Evolutionary conservation across 2,329 filamentous ascomycete genomes (phyloP).

Genomic region (Mycocentrospora acerina): DNA sequence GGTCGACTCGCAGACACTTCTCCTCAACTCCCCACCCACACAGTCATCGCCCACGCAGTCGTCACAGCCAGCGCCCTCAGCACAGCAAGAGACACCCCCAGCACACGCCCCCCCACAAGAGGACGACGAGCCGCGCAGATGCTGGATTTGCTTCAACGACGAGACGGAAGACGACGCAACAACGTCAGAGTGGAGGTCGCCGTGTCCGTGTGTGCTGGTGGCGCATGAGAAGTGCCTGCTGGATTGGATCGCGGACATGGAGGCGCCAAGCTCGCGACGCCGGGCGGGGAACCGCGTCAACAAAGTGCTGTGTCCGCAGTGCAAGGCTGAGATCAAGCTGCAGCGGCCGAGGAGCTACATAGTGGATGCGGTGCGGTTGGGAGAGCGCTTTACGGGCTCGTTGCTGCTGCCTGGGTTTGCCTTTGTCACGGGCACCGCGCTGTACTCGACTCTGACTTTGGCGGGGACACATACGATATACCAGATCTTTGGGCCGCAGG

Average conservation of each 20-base stretch:
- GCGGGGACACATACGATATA: slow-evolving; percentile 66
- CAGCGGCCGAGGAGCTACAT: slow-evolving; percentile 72
- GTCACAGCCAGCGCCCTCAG: slow-evolving; percentile 11
- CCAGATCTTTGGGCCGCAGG: slow-evolving; percentile 65
- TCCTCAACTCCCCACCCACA: slow-evolving; percentile 41
- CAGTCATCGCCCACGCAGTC: slow-evolving; percentile 17
- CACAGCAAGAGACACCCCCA: slow-evolving; percentile 16
- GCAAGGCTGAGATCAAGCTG: slow-evolving; percentile 78
- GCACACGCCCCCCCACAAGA: slow-evolving; percentile 14
- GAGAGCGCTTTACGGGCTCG: slow-evolving; percentile 59
- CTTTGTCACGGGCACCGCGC: slow-evolving; percentile 51
- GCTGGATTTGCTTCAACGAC: slow-evolving; percentile 71
- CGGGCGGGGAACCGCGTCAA: slow-evolving; percentile 50
- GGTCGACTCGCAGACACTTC: slow-evolving; percentile 50
- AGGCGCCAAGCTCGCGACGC: slow-evolving; percentile 59
- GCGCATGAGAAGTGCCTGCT: slow-evolving; percentile 89
- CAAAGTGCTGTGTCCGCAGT: slow-evolving; percentile 82
- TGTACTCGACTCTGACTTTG: slow-evolving; percentile 50
- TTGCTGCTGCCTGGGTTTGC: slow-evolving; percentile 68
- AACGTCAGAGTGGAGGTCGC: slow-evolving; percentile 74
- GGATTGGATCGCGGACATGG: slow-evolving; percentile 90
- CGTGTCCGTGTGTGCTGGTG: slow-evolving; percentile 86
- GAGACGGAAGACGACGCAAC: slow-evolving; percentile 64
- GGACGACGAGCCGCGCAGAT: slow-evolving; percentile 53
- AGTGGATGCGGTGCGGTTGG: slow-evolving; percentile 64